Base-by-base conservation (phyloP, 75 land plant genomes). In the Pseudotsuga menziesii region DNA sequence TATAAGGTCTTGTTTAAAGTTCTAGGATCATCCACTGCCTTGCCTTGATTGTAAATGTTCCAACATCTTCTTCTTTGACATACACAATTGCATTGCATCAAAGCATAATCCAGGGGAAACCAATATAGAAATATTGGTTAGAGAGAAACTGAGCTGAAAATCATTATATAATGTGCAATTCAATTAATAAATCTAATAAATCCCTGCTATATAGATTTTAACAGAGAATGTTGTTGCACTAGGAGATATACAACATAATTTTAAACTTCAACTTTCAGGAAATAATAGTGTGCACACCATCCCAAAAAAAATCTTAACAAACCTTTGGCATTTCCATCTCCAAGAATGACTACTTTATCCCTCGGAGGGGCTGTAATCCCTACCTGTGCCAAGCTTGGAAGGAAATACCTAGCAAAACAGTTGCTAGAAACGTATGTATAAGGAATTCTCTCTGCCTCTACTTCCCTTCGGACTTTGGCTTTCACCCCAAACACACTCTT, bases 381-480 rank as follows among this genome's bases (percentile, higher is more conserved):
- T 3, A 15, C 14, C 66, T 86, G 82, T 3, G 32, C 82, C 3
- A 88, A 3, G 0, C 39, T 58, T 3, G 82, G 59, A 23, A 83
- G 61, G 48, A 80, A 80, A 55, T 79, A 87, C 9, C 81, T 81
- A 54, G 72, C 81, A 72, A 87, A 89, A 41, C 32, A 80, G 71
- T 85, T 85, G 57, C 64, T 35, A 1, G 81, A 76, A 6, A 89
- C 85, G 57, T 69, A 87, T 12, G 91, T 89, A 73, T 87, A 79
- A 12, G 91, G 91, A 61, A 89, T 81, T 6, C 89, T 87, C 59
- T 80, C 89, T 22, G 81, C 85, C 72, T 89, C 91, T 17, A 89
- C 63, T 29, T 63, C 48, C 32, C 89, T 60, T 0, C 89, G 84
- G 66, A 89, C 57, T 27, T 75, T 26, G 27, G 73, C 84, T 71